Percentiles rank a stretch among this genome's conserved stretches.
phyloP scores from a whole-genome alignment of 371 early-diverging fungal genomes.

The Rhizopus microsporus region DNA sequence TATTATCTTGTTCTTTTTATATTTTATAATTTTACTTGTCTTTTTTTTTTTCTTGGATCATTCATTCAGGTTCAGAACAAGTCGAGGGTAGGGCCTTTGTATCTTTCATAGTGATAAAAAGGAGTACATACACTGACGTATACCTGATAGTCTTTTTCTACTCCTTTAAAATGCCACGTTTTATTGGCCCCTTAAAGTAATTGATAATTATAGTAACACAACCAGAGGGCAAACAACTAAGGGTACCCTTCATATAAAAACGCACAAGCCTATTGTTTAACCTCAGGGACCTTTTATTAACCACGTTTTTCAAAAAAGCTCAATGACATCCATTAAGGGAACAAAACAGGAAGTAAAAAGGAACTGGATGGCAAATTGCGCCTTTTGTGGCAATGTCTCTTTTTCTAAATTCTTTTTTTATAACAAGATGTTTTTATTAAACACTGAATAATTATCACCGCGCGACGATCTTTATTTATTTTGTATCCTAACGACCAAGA shows the following conservation, averaged over 20 bases:
- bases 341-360: no score
- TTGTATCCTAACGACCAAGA: no score
- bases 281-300: background rate
- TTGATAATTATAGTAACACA: slow-evolving; percentile 1
- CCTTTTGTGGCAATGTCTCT: no score
- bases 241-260: background rate
- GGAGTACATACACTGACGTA: background rate
- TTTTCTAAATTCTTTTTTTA: no score
- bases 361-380: no score
- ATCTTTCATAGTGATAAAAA: no score
- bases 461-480: no score
- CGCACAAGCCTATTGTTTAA: background rate
- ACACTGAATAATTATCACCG: no score
- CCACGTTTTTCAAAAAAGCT: background rate
- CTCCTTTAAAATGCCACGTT: slow-evolving; percentile 3
- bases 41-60: no score
- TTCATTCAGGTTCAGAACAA: no score
- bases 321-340: background rate
- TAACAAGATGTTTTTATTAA: no score
- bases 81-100: background rate
- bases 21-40: no score
- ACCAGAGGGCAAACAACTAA: background rate
- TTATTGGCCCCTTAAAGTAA: background rate
- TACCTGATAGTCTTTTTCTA: background rate
- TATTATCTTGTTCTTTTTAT: background rate